Conservation (phyloP, 805 yeast species). For the Wickerhamomyces rabaulensis region DNA sequence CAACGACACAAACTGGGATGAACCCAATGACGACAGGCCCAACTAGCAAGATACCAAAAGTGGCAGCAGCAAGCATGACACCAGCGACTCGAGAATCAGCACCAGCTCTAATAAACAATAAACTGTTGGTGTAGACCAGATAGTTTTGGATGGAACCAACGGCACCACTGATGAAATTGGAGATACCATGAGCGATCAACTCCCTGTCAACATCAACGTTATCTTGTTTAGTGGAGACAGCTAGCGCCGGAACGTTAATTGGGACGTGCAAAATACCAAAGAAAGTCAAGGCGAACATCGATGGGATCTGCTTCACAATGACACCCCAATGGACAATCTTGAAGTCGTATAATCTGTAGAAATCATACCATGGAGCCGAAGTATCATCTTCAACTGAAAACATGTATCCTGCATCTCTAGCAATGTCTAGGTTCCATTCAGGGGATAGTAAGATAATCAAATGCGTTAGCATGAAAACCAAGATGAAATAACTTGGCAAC, state of each 20-base stretch:
- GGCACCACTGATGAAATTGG: slow-evolving; percentile 79
- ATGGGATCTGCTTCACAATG: slow-evolving; percentile 68
- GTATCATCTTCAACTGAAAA: slow-evolving; percentile 51
- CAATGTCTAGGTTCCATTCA: slow-evolving; percentile 49
- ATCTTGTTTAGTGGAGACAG: slow-evolving; percentile 83
- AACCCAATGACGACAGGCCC: slow-evolving; percentile 93
- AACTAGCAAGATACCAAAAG: slow-evolving; percentile 71
- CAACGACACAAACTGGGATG: slow-evolving; percentile 95
- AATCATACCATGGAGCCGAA: slow-evolving; percentile 84
- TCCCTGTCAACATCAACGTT: slow-evolving; percentile 86
- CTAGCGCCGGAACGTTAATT: slow-evolving; percentile 94
- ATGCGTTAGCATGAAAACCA: slow-evolving; percentile 68
- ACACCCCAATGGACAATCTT: slow-evolving; percentile 69
- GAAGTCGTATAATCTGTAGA: slow-evolving; percentile 71
- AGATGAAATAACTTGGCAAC: slow-evolving; percentile 76
- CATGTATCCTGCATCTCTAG: slow-evolving; percentile 80
- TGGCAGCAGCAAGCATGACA: slow-evolving; percentile 77
- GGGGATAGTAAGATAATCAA: slow-evolving; percentile 61
- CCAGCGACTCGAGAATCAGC: slow-evolving; percentile 90
- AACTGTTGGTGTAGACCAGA: slow-evolving; percentile 89
- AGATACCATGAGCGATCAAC: slow-evolving; percentile 89
- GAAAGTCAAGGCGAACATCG: slow-evolving; percentile 93
- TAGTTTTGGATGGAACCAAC: slow-evolving; percentile 91
- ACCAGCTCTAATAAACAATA: slow-evolving; percentile 88
- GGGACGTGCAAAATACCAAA: slow-evolving; percentile 97